These are phyloP conservation scores for Hanseniaspora thailandica DNA, from an alignment of 805 yeast genomes.

Conservation along the genomic window DNA sequence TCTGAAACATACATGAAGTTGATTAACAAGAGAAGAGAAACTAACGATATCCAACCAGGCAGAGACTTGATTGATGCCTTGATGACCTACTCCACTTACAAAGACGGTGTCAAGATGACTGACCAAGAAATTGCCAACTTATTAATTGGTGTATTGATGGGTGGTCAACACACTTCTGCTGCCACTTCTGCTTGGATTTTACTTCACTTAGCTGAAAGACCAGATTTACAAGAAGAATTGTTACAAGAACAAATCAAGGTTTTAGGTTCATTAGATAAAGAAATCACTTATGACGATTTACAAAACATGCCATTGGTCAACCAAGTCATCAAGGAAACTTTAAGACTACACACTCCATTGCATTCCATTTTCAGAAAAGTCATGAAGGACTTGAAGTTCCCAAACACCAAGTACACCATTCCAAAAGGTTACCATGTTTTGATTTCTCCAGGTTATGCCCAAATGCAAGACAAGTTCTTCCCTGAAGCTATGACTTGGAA, in stretches of 20 bases:
- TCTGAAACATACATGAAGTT: slow-evolving; percentile 70
- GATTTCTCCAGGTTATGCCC: slow-evolving; percentile 88
- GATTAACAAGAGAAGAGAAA: slow-evolving; percentile 58
- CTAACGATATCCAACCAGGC: slow-evolving; percentile 58
- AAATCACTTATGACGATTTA: slow-evolving; percentile 68
- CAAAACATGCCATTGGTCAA: slow-evolving; percentile 72
- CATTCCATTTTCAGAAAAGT: slow-evolving; percentile 95
- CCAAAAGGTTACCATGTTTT: slow-evolving; percentile 84
- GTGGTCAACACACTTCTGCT: slow-evolving; percentile 97
- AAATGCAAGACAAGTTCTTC: slow-evolving; percentile 65
- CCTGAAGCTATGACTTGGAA: slow-evolving; percentile 60
- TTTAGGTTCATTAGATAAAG: slow-evolving; percentile 43
- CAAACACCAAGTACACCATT: slow-evolving; percentile 65
- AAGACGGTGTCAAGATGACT: slow-evolving; percentile 88
- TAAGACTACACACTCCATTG: slow-evolving; percentile 91
- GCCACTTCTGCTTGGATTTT: slow-evolving; percentile 92
- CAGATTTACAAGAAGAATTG: slow-evolving; percentile 72
- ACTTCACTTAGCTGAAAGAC: slow-evolving; percentile 78
- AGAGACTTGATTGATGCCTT: slow-evolving; percentile 84
- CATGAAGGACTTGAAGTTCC: slow-evolving; percentile 61
- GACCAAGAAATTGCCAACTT: slow-evolving; percentile 90
- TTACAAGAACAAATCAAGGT: slow-evolving; percentile 61
- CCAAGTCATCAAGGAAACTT: slow-evolving; percentile 79
- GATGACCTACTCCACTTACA: slow-evolving; percentile 72
- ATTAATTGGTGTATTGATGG: slow-evolving; percentile 92